These are phyloP conservation scores for Porogramme epimiltina DNA, from an alignment of 1,284 basidiomycete species.

Conservation along the genomic window DNA sequence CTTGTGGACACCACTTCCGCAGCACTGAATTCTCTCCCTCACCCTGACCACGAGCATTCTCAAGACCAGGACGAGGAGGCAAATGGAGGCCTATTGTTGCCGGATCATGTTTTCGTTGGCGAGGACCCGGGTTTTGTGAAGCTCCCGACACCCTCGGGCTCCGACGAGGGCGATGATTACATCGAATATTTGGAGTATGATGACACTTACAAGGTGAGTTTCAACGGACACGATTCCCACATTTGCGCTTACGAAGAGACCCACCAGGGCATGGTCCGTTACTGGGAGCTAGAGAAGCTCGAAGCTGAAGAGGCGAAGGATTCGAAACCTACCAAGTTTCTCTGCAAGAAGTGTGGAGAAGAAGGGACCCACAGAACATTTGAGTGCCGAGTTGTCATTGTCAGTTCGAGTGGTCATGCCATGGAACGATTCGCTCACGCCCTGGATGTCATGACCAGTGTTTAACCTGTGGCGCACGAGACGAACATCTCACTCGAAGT, in stretches of 20 bases:
- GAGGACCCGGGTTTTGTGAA: constrained; percentile 46
- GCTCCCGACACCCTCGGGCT: constrained; percentile 37
- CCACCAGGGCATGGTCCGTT: constrained; percentile 51
- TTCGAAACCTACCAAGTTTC: constrained; percentile 44
- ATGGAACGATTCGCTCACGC: neutral
- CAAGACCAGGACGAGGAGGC: constrained; percentile 10
- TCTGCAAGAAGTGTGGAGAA: constrained; percentile 75
- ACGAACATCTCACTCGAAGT: constrained; percentile 81
- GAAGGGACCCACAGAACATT: constrained; percentile 67
- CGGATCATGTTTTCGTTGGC: constrained; percentile 61
- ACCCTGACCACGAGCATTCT: no score
- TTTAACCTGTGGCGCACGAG: constrained; percentile 82
- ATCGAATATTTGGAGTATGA: constrained; percentile 74
- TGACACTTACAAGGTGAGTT: constrained; percentile 59
- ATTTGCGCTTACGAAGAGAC: constrained; percentile 4
- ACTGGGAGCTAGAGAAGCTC: constrained; percentile 50
- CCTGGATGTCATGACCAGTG: constrained; percentile 53
- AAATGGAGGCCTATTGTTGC: constrained; percentile 51
- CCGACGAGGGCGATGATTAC: constrained; percentile 56
- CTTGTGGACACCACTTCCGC: neutral
- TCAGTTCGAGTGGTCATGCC: constrained; percentile 38
- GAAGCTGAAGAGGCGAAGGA: constrained; percentile 40
- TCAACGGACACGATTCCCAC: neutral
- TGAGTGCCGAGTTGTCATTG: constrained; percentile 68
- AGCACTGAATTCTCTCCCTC: no score